Evolutionary conservation across 192 early-diverging fungal genomes (phyloP), one percentile per base, ranked within the genome.

Genomic region (Coemansia erecta): DNA sequence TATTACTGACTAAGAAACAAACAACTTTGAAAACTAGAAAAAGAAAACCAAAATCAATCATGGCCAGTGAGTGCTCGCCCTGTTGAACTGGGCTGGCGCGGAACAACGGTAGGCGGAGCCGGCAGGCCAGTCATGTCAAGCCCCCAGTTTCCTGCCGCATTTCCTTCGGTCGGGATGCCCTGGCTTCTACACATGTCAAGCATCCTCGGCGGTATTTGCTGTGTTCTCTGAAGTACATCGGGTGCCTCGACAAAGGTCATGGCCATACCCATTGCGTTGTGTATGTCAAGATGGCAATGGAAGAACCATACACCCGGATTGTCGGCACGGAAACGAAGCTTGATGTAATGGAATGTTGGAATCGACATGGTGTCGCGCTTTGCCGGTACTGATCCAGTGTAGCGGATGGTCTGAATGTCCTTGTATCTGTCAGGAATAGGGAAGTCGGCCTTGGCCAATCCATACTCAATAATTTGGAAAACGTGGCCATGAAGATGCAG

Each of bases 401-500:
- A 89, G 17, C 87, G 82, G 71, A 39, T 31, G 18, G 51, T 53
- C 9, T 23, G 51, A 17, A 53, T 39, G 15, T 53, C 17, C n/a
- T 18, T 53, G 18, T 33, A 53, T 7, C 8, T 37, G 33, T 53
- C 51, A 37, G 51, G 51, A 35, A 53, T 37, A 18, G 43, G 56
- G 56, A 14, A 66, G 48, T 0, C 28, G 10, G 31, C 23, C 18
- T 52, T 56, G 0, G 33, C 39, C 3, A 54, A 60, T 1, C 67
- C 67, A n/a, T 56, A 48, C 31, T 69, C 60, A 14, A 60, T 33
- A 15, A 69, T 15, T 35, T 69, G 60, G 56, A 69, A 62, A 2
- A 24, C 22, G 58, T 93, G 89, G 9, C 91, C 91, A 78, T 95
- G 93, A 18, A 92, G 70, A 75, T 95, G 93, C 68, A 92, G 75